Conservation (phyloP, 805 yeast genomes). For the Jamesozyma rosinii region DNA sequence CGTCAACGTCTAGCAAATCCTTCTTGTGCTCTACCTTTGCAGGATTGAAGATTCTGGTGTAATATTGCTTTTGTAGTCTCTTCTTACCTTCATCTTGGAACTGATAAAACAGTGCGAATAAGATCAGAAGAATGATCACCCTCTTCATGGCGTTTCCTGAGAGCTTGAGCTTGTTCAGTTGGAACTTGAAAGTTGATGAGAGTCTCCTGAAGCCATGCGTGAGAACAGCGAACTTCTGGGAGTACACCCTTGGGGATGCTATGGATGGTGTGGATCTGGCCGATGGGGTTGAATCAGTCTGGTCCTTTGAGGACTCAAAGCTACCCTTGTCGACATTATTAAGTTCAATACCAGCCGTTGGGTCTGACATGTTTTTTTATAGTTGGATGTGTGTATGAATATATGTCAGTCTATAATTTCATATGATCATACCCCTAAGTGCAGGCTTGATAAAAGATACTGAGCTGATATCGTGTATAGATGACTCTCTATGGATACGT, state of each 20-base stretch:
- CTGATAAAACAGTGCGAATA: not conserved
- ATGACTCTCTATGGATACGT: too few relatives aligned
- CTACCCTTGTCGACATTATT: too few relatives aligned
- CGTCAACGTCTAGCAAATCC: slow-evolving; percentile 5
- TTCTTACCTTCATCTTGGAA: not conserved
- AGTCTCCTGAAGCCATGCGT: not conserved
- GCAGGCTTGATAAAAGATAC: too few relatives aligned
- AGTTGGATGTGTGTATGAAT: too few relatives aligned
- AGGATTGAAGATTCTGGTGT: not conserved
- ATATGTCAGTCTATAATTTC: too few relatives aligned
- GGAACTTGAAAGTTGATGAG: not conserved
- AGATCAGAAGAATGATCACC: not conserved
- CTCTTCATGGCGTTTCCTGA: not conserved
- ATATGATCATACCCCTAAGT: too few relatives aligned
- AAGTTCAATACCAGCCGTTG: too few relatives aligned
- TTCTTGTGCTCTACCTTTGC: slow-evolving; percentile 10
- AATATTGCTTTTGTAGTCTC: not conserved
- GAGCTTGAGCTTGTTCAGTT: not conserved
- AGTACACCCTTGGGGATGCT: not conserved
- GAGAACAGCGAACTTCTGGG: not conserved
- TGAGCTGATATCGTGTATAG: too few relatives aligned
- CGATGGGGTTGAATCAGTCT: too few relatives aligned
- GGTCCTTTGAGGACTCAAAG: too few relatives aligned
- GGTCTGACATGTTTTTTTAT: too few relatives aligned
- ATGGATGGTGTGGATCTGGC: not conserved